phyloP scores from a whole-genome alignment of 202 grass and related monocot genomes.

The Digitaria exilis region DNA sequence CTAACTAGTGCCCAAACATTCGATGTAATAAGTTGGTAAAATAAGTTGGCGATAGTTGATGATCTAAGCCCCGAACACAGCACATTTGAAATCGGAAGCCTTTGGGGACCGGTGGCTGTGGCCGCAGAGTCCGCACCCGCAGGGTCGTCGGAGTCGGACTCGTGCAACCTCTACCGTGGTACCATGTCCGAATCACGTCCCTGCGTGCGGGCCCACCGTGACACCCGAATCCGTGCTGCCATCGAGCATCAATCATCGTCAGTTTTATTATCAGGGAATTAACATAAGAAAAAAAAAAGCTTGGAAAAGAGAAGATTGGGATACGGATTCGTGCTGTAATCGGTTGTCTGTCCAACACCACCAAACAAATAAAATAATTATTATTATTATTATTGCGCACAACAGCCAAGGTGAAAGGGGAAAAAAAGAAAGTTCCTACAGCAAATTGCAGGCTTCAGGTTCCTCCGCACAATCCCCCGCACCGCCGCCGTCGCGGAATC shows the following conservation, averaged over 20 bases:
- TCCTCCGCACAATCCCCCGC: neutral
- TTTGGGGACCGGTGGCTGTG: too few species aligned
- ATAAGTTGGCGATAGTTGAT: too few species aligned
- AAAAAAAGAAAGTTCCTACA: neutral
- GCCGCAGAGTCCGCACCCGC: too few species aligned
- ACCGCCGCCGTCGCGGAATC: neutral
- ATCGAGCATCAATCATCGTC: neutral
- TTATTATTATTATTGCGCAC: neutral
- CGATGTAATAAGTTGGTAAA: too few species aligned
- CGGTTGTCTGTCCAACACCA: neutral
- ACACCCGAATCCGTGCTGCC: neutral
- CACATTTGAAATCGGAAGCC: too few species aligned
- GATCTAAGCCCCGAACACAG: too few species aligned
- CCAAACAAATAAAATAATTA: neutral
- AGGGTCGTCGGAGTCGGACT: neutral
- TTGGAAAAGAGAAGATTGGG: neutral
- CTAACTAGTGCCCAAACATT: too few species aligned
- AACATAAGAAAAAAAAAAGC: neutral
- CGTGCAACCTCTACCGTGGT: neutral
- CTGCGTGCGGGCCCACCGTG: neutral
- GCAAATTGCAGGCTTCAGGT: neutral
- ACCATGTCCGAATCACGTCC: conserved; percentile 5
- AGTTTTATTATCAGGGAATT: neutral
- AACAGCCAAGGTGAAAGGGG: neutral
- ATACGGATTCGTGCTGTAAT: conserved; percentile 1